phyloP scores from a whole-genome alignment of 2,329 filamentous ascomycete species.

The Trichoderma polysporum region DNA sequence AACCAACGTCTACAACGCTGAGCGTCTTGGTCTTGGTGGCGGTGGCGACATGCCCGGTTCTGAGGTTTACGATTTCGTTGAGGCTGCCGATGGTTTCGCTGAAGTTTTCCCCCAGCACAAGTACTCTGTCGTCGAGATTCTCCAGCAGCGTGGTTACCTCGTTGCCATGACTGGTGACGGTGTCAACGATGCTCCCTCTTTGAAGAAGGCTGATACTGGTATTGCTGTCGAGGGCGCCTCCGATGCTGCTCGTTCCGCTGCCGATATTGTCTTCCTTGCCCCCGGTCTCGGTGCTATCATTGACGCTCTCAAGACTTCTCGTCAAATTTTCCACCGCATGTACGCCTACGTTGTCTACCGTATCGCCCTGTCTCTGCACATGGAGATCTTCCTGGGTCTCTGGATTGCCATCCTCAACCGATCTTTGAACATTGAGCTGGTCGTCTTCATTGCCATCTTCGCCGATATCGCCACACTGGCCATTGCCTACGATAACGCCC shows the following conservation, averaged over 20 bases:
- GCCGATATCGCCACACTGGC: constrained; percentile 89
- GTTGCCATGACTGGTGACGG: constrained; percentile 96
- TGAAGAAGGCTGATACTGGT: constrained; percentile 95
- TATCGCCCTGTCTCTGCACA: constrained; percentile 86
- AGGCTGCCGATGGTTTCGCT: constrained; percentile 91
- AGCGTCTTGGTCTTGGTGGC: constrained; percentile 85
- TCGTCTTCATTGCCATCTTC: constrained; percentile 94
- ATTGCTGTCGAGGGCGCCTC: constrained; percentile 92
- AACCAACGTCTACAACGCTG: constrained; percentile 91
- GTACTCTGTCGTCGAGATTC: constrained; percentile 89
- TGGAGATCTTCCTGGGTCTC: constrained; percentile 87
- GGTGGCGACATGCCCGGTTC: constrained; percentile 92
- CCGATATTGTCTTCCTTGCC: constrained; percentile 91
- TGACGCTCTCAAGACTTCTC: constrained; percentile 86
- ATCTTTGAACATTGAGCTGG: constrained; percentile 79
- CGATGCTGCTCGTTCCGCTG: constrained; percentile 85
- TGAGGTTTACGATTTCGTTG: constrained; percentile 92
- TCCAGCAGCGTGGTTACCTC: constrained; percentile 89
- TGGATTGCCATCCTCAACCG: constrained; percentile 89
- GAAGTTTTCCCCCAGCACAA: constrained; percentile 96
- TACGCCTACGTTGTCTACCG: constrained; percentile 95
- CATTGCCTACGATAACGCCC: constrained; percentile 91
- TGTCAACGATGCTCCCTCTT: constrained; percentile 88
- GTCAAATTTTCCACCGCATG: constrained; percentile 96
- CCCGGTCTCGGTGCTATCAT: constrained; percentile 91